Base-by-base conservation (phyloP, 345 rosid species). In the Tarenaya hassleriana region DNA sequence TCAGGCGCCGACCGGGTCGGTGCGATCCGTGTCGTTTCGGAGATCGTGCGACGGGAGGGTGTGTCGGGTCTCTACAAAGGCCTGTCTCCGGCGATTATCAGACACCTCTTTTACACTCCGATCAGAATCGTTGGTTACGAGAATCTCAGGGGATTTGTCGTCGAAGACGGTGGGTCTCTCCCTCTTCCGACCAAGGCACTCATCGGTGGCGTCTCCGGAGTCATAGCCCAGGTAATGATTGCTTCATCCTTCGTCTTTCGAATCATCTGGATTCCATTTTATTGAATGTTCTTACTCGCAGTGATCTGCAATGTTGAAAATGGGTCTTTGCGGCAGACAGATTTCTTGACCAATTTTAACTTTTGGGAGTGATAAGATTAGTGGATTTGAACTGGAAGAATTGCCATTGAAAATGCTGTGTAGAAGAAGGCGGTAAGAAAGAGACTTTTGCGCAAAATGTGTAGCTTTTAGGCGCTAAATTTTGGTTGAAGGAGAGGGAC, bases 111-210 rank as follows among this genome's bases (percentile, higher is more conserved):
- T 39, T 89, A 89, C 68, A 85, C 95, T 29, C 92, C 95, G 2
- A 79, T 83, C 47, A 60, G 97, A 62, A 85, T 85, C 67, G 87
- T 83, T 10, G 85, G 85, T 2, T 89, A 89, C 71, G 97, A 89
- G 73, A 74, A 65, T 57, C 52, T 89, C 70, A 75, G 94, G 43
- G 76, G 81, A 56, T 32, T 67, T 16, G 24, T 60, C 4, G 66
- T 62, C 19, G 56, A 43, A 34, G 34, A 42, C 10, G 82, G 58
- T 47, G 77, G 63, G 58, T 69, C 78, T 48, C 68, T 79, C 77
- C 72, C 92, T 60, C 77, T 89, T 16, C 47, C 71, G 33, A 31
- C 64, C 1, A 81, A 76, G 60, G 92, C 97, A 35, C 60, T 85
- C 40, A 20, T 73, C 13, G 95, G 97, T 54, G 95, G 95, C 8